Evolutionary conservation across 75 land plant genomes (phyloP).

Genomic region (Picea sitchensis): DNA sequence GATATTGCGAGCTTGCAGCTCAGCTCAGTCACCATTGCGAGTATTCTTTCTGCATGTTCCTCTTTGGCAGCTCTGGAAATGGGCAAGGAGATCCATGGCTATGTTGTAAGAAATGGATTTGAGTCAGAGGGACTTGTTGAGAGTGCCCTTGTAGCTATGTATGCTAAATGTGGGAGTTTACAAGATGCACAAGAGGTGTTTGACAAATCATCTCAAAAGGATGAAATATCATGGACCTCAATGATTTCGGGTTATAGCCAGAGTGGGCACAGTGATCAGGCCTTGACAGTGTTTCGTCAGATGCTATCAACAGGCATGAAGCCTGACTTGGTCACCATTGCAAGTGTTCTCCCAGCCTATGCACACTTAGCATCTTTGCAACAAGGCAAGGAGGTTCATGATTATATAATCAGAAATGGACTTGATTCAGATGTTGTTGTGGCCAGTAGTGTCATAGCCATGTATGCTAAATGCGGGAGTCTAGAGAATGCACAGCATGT

Average conservation of each 20-base stretch:
- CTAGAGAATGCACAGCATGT: slow-evolving; percentile 16
- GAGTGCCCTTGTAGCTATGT: slow-evolving; percentile 57
- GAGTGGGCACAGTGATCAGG: neutral
- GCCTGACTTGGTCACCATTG: slow-evolving; percentile 16
- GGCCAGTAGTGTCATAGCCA: slow-evolving; percentile 20
- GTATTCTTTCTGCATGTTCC: slow-evolving; percentile 41
- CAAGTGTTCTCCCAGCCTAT: slow-evolving; percentile 18
- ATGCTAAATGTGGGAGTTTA: slow-evolving; percentile 55
- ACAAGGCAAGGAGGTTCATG: slow-evolving; percentile 18
- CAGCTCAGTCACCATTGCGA: slow-evolving; percentile 15
- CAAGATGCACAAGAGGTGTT: slow-evolving; percentile 8
- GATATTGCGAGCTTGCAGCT: neutral
- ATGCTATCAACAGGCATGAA: slow-evolving; percentile 8
- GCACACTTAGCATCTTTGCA: neutral
- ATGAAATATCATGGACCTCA: slow-evolving; percentile 10
- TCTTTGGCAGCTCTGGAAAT: slow-evolving; percentile 15
- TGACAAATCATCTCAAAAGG: neutral
- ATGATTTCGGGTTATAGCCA: slow-evolving; percentile 13
- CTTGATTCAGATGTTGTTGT: slow-evolving; percentile 17
- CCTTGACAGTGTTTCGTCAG: neutral
- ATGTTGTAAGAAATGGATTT: slow-evolving; percentile 24
- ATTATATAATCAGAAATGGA: neutral
- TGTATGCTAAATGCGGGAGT: slow-evolving; percentile 28
- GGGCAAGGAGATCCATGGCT: slow-evolving; percentile 49
- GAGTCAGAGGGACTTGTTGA: slow-evolving; percentile 30